Evolutionary conservation across 495 filamentous ascomycete genomes (phyloP), one percentile per base, ranked within the genome.

Genomic region (Aspergillus biplanus): DNA sequence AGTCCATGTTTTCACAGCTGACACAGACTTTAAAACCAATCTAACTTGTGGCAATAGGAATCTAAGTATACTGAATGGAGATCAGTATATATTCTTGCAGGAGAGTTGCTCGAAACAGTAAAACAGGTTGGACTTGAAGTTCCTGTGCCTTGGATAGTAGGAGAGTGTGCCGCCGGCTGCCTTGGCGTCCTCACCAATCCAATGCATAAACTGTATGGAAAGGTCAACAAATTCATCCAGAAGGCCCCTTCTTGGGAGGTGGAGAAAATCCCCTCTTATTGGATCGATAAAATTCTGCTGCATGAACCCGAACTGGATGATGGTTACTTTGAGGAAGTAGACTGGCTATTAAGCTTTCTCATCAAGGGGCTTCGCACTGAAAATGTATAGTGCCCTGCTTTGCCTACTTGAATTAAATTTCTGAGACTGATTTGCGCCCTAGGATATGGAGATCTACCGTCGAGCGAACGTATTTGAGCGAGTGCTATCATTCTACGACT

Each of bases 371-470:
- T 91, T 33, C 83, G 86, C 31, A 88, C 85, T 8, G 62, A 79
- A 39, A 70, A 76, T 46, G 85, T 86, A 77, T 66, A 75, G 67
- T 35, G 15, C 52, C 0, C 16, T n/a, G 15, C 37, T 60, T 33
- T 31, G 21, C 21, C 21, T 27, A 27, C 6, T n/a, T 54, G 16
- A 27, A 27, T 49, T 6, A 11, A 7, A 13, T 34, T 16, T 37
- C 11, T 2, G 15, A 13, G 33, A 35, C 27, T 18, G 12, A 49
- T 18, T 54, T 33, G 32, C 8, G 39, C 8, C 16, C 16, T 52
- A 87, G 77, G 95, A 98, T 69, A 82, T 97, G 73, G 85, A 89
- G 16, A 80, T 95, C n/a, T 95, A 93, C 75, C 89, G 92, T 58
- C 87, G 87, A 54, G 85, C 89, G 46, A 87, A 89, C 52, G 82